These are phyloP conservation scores for Lavandula angustifolia DNA, from an alignment of 257 asterid species.

Conservation along the genomic window DNA sequence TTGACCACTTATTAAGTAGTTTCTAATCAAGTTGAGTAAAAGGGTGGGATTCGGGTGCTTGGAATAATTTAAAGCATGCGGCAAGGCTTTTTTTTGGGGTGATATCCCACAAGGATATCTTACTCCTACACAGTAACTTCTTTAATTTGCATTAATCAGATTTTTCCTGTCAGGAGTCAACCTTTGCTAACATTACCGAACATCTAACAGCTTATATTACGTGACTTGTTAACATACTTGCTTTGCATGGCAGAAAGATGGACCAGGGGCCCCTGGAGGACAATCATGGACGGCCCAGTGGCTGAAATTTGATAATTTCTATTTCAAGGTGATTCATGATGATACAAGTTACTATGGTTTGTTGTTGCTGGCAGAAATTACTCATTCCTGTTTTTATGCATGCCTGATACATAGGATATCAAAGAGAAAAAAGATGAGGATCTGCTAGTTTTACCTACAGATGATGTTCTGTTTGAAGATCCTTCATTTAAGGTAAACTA, in stretches of 20 bases:
- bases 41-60: background rate
- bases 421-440: conserved; percentile 84
- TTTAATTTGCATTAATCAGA: conserved; percentile 11
- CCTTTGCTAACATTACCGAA: conserved; percentile 3
- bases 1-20: conserved; percentile 11
- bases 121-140: conserved; percentile 1
- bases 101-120: conserved; percentile 19
- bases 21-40: background rate
- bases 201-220: background rate
- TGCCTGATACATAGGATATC: conserved; percentile 61
- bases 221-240: conserved; percentile 23
- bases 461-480: conserved; percentile 91
- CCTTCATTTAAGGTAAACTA: conserved; percentile 84
- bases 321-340: conserved; percentile 66
- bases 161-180: conserved; percentile 15
- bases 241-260: conserved; percentile 77
- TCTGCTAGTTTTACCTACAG: conserved; percentile 93
- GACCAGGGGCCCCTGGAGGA: conserved; percentile 99
- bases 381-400: conserved; percentile 28
- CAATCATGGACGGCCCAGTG: conserved; percentile 97
- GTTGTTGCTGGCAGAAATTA: conserved; percentile 6
- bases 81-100: conserved; percentile 14
- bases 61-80: background rate
- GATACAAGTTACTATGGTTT: conserved; percentile 13
- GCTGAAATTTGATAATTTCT: conserved; percentile 94